Evolutionary conservation across 2,329 filamentous ascomycete genomes (phyloP), one percentile per base, ranked within the genome.

Genomic region (Pyrenophora tritici-repentis): DNA sequence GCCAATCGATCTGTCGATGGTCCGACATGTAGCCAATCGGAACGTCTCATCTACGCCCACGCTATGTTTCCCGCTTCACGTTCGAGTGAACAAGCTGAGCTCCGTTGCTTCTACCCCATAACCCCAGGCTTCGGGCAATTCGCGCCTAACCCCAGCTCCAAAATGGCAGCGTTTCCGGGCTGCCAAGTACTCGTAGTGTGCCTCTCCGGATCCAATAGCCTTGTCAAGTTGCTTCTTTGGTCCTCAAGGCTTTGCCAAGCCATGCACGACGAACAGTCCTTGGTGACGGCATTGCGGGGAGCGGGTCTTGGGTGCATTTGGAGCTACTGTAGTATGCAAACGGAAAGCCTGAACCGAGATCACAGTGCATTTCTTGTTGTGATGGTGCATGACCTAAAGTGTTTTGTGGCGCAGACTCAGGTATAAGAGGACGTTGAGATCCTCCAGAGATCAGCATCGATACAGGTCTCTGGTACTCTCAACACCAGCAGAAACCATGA

Each of bases 201-300:
- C 31, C 31, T 40, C 46, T 47, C 12, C 18, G 22, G 39, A 41
- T 14, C 46, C 26, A 34, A 38, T 44, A 20, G 47, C 55, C 50
- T 56, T 59, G 56, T 53, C 41, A 32, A 49, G 45, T 47, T 52
- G 39, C 61, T 50, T 42, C 40, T 50, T 53, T 48, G 18, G 32
- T 20, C 16, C 32, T 39, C 37, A 39, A 48, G 43, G 50, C 34
- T 35, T 43, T 54, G 58, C 62, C 57, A 65, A 61, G 62, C 40
- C 18, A 44, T 29, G 37, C 53, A 45, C 38, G 14, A 14, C 13
- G 43, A 12, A 42, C 47, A 33, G 33, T 39, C 31, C 26, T 45
- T 52, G 36, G 59, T 58, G 54, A 56, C 46, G 47, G 50, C 45
- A 47, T 52, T 58, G 61, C 58, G 61, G 61, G 62, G 47, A 61